Evolutionary conservation across 1,284 basidiomycete genomes (phyloP).

Genomic region (Erythrobasidium hasegawianum): DNA sequence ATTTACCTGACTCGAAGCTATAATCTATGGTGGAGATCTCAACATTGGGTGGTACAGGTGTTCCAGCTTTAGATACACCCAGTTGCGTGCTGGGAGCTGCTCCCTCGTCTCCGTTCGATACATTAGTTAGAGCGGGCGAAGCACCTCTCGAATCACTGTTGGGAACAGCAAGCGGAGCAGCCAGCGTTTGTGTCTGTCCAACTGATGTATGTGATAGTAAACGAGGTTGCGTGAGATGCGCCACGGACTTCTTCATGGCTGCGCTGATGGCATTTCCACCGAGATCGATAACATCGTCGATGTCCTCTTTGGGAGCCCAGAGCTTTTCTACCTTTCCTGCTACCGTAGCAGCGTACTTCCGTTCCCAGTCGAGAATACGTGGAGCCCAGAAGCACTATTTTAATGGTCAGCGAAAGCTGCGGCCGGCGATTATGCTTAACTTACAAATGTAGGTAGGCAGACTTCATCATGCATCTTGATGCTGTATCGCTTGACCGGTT

Average conservation of each 20-base stretch:
- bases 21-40: conserved; percentile 54
- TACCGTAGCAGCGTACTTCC: conserved; percentile 55
- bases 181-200: background rate
- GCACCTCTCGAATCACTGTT: background rate
- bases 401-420: background rate
- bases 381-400: conserved; percentile 84
- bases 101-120: background rate
- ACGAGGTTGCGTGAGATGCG: conserved; percentile 35
- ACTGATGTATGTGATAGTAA: background rate
- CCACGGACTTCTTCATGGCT: conserved; percentile 41
- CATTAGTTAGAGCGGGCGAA: background rate
- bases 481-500: conserved; percentile 79
- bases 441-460: conserved; percentile 87
- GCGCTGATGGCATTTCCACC: conserved; percentile 47
- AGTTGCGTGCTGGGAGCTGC: background rate
- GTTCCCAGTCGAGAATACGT: conserved; percentile 80
- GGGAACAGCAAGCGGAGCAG: background rate
- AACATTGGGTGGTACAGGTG: conserved; percentile 30
- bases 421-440: conserved; percentile 38
- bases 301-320: conserved; percentile 45
- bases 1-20: conserved; percentile 79
- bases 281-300: conserved; percentile 51
- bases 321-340: conserved; percentile 44
- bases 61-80: conserved; percentile 23
- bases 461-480: conserved; percentile 92